A percentile compares a stretch with the other conserved stretches of the same genome.
phyloP scores from a whole-genome alignment of 257 asterid genomes.

The Datura wrightii region DNA sequence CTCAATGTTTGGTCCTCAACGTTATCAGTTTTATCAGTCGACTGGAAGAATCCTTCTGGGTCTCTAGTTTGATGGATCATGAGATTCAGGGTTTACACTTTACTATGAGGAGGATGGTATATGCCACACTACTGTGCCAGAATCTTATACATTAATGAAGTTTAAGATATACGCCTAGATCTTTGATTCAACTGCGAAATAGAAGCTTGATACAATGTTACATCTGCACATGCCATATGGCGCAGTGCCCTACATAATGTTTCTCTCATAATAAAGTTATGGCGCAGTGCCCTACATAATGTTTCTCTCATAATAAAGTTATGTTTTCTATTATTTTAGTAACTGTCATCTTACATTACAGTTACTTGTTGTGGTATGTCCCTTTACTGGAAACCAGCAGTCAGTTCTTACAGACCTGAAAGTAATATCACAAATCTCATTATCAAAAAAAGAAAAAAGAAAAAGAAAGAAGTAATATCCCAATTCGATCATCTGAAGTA shows the following conservation, averaged over 20 bases:
- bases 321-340: background rate
- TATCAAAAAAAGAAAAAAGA: too few species aligned
- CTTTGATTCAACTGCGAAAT: background rate
- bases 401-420: slow-evolving; percentile 1
- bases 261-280: background rate
- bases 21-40: background rate
- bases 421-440: background rate
- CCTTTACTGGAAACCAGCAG: background rate
- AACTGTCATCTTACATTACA: background rate
- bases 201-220: slow-evolving; percentile 8
- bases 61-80: slow-evolving; percentile 5
- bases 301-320: background rate
- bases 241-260: too few species aligned
- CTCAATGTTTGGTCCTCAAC: slow-evolving; percentile 18
- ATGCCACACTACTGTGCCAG: background rate
- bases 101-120: slow-evolving; percentile 4
- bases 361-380: background rate
- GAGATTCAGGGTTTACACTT: background rate
- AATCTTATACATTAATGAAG: background rate
- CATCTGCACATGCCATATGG: background rate
- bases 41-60: background rate
- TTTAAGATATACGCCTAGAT: background rate
- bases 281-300: too few species aligned
- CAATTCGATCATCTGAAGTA: background rate
- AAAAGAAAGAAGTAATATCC: background rate